Percentiles rank a stretch among this genome's conserved stretches.
Evolutionary conservation across 306 rosid species (phyloP).

Genomic region (Myrica gale): DNA sequence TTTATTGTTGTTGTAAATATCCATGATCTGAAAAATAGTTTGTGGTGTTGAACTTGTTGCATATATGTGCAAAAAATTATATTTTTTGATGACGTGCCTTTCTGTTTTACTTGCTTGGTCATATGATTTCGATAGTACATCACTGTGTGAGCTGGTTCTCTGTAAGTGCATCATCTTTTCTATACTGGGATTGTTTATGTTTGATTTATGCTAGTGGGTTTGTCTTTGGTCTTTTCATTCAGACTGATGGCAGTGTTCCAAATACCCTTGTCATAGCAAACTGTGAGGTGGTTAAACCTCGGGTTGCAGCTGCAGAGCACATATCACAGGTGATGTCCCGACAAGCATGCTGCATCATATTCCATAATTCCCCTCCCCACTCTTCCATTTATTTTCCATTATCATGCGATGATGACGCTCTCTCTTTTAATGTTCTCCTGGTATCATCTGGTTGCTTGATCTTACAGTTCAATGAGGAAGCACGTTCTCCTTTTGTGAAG

Average conservation of each 20-base stretch:
- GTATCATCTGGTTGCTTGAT: not conserved
- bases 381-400: constrained; percentile 2
- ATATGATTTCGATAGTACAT: not conserved
- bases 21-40: not conserved
- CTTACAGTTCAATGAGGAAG: constrained; percentile 92
- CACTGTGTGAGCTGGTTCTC: not conserved
- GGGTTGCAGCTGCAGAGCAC: constrained; percentile 96
- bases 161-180: not conserved
- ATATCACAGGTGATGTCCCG: constrained; percentile 56
- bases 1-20: not conserved
- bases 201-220: not conserved
- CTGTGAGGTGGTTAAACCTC: constrained; percentile 80
- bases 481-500: constrained; percentile 99
- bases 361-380: not conserved
- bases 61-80: not conserved
- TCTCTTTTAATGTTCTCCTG: not conserved
- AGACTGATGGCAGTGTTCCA: constrained; percentile 93
- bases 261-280: constrained; percentile 88
- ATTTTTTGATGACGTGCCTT: not conserved
- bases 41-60: not conserved
- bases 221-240: constrained; percentile 15
- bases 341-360: not conserved
- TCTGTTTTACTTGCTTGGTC: constrained; percentile 1
- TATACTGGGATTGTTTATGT: not conserved
- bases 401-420: not conserved